phyloP scores from a whole-genome alignment of 2,329 filamentous ascomycete species.

The Corniculantispora saksenae region DNA sequence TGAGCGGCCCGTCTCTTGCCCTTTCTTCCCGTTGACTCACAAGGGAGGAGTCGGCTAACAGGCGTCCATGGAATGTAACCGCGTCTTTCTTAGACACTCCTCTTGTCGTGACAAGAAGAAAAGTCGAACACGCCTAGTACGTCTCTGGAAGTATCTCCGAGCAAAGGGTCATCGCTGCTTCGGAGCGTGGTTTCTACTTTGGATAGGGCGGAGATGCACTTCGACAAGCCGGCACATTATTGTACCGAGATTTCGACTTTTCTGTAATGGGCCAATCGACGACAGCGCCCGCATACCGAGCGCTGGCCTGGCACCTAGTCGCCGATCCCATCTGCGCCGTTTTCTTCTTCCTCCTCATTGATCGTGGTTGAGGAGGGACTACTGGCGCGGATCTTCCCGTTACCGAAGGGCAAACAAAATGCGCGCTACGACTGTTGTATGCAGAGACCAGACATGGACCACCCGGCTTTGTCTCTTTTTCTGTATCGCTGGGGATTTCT shows the following conservation, averaged over 20 bases:
- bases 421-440: neutral
- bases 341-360: neutral
- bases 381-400: conserved; percentile 5
- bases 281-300: neutral
- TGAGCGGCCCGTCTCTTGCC: no score
- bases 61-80: neutral
- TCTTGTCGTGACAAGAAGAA: neutral
- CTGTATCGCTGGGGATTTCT: neutral
- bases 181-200: neutral
- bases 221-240: neutral
- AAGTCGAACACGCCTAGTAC: neutral
- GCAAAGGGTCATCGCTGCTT: neutral
- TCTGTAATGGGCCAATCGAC: neutral
- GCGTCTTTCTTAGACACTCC: neutral
- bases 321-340: neutral
- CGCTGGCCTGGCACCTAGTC: neutral
- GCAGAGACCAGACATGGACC: neutral
- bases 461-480: neutral
- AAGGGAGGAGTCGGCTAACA: no score
- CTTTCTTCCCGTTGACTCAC: no score
- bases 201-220: neutral
- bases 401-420: neutral
- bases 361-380: neutral
- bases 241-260: neutral
- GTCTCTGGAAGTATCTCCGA: neutral